These are phyloP conservation scores for Aspergillus bertholletiae DNA, from an alignment of 495 filamentous ascomycete genomes.

Conservation along the genomic window DNA sequence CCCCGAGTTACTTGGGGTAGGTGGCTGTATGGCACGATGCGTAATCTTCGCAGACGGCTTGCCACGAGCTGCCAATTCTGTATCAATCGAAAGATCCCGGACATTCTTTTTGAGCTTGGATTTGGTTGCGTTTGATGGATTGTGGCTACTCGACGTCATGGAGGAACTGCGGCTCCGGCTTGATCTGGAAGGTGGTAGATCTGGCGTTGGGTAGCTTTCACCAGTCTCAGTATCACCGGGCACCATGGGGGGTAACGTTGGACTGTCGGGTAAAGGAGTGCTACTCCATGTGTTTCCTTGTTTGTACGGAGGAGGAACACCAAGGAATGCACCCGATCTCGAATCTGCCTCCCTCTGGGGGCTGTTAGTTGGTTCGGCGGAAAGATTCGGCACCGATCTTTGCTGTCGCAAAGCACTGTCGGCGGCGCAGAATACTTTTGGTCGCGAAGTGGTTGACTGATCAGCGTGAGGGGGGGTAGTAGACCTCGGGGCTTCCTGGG, in stretches of 20 bases:
- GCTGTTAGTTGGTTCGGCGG: slow-evolving; percentile 14
- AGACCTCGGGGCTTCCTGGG: slow-evolving; percentile 8
- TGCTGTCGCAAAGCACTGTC: slow-evolving; percentile 19
- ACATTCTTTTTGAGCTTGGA: slow-evolving; percentile 34
- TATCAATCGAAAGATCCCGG: slow-evolving; percentile 43
- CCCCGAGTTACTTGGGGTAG: slow-evolving; percentile 30
- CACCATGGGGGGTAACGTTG: slow-evolving; percentile 30
- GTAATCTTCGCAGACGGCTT: slow-evolving; percentile 27
- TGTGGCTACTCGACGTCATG: slow-evolving; percentile 2
- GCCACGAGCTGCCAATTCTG: slow-evolving; percentile 31
- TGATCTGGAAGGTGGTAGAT: slow-evolving; percentile 9
- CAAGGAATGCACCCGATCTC: slow-evolving; percentile 22
- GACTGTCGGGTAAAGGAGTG: slow-evolving; percentile 40
- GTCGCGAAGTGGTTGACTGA: slow-evolving; percentile 2
- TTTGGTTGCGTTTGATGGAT: slow-evolving; percentile 10
- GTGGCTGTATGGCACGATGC: slow-evolving; percentile 40
- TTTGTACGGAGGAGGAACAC: slow-evolving; percentile 37
- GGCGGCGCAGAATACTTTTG: neutral
- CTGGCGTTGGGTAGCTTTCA: slow-evolving; percentile 4
- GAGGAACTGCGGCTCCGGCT: slow-evolving; percentile 11
- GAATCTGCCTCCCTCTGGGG: slow-evolving; percentile 11
- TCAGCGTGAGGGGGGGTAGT: slow-evolving; percentile 4
- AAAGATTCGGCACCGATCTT: slow-evolving; percentile 33
- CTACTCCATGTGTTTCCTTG: slow-evolving; percentile 35
- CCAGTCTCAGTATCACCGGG: slow-evolving; percentile 6